A percentile compares a stretch with the other conserved stretches of the same genome.
Conservation (phyloP, 352 stramenopile genomes). For the Pythium aristosporum region DNA sequence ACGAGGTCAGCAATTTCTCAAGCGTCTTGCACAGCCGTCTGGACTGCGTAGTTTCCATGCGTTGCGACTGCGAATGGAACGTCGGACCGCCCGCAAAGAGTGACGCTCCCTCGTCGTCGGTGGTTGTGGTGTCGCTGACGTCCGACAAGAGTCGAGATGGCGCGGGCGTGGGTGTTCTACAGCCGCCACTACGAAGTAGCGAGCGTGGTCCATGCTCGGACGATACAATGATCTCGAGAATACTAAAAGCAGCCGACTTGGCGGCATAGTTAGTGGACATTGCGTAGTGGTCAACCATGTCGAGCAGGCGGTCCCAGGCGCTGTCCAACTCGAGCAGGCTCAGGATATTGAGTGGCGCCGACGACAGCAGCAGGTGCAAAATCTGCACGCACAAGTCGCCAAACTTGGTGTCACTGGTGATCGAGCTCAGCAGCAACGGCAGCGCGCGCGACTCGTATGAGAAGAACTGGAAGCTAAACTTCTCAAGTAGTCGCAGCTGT, state of each 20-base stretch:
- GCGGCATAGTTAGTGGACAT: neutral
- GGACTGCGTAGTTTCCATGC: conserved; percentile 17
- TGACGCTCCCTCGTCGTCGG: neutral
- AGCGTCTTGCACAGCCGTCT: conserved; percentile 55
- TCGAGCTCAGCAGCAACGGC: conserved; percentile 44
- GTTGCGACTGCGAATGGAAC: conserved; percentile 14
- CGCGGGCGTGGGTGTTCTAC: neutral
- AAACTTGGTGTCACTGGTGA: conserved; percentile 17
- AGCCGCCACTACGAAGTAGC: conserved; percentile 9
- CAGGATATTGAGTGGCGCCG: conserved; percentile 26
- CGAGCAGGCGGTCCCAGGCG: conserved; percentile 24
- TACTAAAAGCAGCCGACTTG: conserved; percentile 23
- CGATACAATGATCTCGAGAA: conserved; percentile 22
- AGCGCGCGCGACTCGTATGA: conserved; percentile 72
- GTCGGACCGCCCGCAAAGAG: conserved; percentile 13
- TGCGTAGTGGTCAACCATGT: conserved; percentile 22
- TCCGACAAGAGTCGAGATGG: conserved; percentile 15
- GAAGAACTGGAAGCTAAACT: conserved; percentile 79
- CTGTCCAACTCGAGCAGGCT: conserved; percentile 14
- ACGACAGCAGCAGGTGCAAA: conserved; percentile 18
- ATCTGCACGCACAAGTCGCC: conserved; percentile 22
- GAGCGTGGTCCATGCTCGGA: conserved; percentile 17
- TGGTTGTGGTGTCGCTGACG: conserved; percentile 14
- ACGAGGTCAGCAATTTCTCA: conserved; percentile 64
- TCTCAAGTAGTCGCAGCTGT: conserved; percentile 61